Evolutionary conservation across 345 rosid genomes (phyloP), one percentile per base, ranked within the genome.

Genomic region (Brassica carinata): DNA sequence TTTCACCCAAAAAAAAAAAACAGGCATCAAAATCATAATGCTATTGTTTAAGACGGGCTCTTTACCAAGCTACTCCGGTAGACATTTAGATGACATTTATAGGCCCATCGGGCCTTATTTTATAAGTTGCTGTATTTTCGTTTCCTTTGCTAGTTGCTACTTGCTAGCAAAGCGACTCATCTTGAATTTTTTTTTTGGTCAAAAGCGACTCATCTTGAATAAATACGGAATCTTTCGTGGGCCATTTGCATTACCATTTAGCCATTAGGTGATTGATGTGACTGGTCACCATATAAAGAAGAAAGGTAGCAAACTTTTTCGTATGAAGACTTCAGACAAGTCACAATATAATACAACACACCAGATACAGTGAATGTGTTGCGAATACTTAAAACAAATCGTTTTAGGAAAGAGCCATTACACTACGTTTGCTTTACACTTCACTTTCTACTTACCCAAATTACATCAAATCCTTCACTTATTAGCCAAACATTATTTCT

Each of bases 331-430:
- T 53, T n/a, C 15, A 4, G 36, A 64, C 31, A 2, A 43, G 8
- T 23, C 26, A 23, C 26, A 23, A 77, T 45, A 29, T 38, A 55
- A 40, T 57, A 45, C 64, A 79, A 73, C 64, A 73, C 40, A 48
- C 27, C 45, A 69, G 75, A 79, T 79, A 74, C 79, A 69, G 66
- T 74, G 83, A 80, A 80, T 63, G 83, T 74, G 79, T 74, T 74
- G 71, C 31, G 13, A 61, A n/a, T 73, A 14, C 31, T 73, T 66
- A 67, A 59, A 79, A 67, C n/a, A 13, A 43, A 3, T 15, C 43
- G 65, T 31, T 68, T 73, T 33, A 48, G 69, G 83, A 48, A 74
- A 74, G 75, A 74, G 61, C 59, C 58, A 74, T 31, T 11, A 23
- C 61, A 51, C 57, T 68, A 74, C 83, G 83, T 74, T 73, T 79